Conservation (phyloP, 2,329 filamentous ascomycete species). For the Madurella mycetomatis region DNA sequence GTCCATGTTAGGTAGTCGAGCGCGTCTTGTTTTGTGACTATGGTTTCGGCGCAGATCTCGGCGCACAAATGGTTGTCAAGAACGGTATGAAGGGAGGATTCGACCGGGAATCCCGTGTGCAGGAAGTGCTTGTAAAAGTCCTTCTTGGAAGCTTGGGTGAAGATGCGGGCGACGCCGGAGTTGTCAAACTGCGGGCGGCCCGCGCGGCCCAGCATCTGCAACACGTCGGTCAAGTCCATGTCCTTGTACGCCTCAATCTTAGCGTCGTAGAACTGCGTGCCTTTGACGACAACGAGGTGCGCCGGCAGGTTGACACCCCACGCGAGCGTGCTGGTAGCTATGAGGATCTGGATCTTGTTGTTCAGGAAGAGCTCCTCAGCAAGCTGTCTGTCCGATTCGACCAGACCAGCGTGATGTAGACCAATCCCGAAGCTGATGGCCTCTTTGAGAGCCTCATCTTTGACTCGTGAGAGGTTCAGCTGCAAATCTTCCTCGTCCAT, state of each 20-base stretch:
- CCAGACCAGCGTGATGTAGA: constrained; percentile 91
- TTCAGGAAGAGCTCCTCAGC: constrained; percentile 93
- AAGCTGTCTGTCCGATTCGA: constrained; percentile 87
- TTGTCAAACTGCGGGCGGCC: constrained; percentile 95
- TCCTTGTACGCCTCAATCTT: constrained; percentile 98
- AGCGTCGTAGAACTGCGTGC: constrained; percentile 95
- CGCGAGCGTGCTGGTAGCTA: constrained; percentile 91
- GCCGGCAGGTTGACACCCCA: constrained; percentile 98
- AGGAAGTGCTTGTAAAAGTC: constrained; percentile 99
- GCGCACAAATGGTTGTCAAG: constrained; percentile 95
- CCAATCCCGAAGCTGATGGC: constrained; percentile 97
- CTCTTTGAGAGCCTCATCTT: constrained; percentile 88
- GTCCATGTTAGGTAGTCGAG: constrained; percentile 98
- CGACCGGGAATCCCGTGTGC: constrained; percentile 95
- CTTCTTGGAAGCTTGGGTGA: constrained; percentile 96
- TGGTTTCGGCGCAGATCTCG: constrained; percentile 89
- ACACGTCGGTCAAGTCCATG: constrained; percentile 96
- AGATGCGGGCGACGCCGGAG: constrained; percentile 92
- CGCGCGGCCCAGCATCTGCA: constrained; percentile 96
- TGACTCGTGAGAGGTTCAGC: constrained; percentile 80
- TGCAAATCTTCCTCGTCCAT: constrained; percentile 95
- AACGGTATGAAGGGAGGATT: constrained; percentile 93
- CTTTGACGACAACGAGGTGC: constrained; percentile 95
- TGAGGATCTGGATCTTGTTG: constrained; percentile 96
- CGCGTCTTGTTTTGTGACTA: constrained; percentile 91